Evolutionary conservation across 176 grass and related monocot genomes (phyloP), one percentile per base, ranked within the genome.

Genomic region (Zoysia pacifica): DNA sequence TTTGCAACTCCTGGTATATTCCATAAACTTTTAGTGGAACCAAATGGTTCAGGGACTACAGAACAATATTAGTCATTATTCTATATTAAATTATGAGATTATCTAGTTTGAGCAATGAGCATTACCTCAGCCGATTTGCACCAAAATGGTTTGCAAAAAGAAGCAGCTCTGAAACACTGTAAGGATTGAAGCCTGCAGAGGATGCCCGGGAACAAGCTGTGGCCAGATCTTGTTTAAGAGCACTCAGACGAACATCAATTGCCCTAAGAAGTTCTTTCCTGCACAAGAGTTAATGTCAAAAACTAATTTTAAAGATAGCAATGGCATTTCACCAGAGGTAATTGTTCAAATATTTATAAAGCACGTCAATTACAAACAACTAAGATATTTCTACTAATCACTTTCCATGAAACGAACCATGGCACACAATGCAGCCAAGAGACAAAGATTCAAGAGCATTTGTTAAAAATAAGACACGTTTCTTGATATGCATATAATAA

Each of bases 251-350:
- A 80, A 97, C 87, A 82, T 97, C 94, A 67, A 97, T 97, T 5
- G 94, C 94, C 72, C 76, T 88, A 79, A 94, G 91, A 82, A 97
- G 87, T 68, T 97, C 91, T 74, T 91, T 94, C 74, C 94, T 97
- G 87, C 28, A 68, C 69, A 87, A 56, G 52, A 67, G 28, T 79
- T 46, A 53, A 56, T 56, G 41, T 44, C 6, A 2, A 42, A 53
- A 53, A 44, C 0, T 52, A 14, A 39, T 28, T 68, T 53, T 28
- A 45, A 28, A 67, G 56, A 66, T 59, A 20, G 52, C 18, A 47
- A 48, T 56, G 52, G 75, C 75, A 65, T 8, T 65, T 55, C 48
- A 1, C 36, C 10, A 12, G 60, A 62, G 8, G 28, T 11, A 37
- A 37, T 62, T 4, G 0, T 3, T 62, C 28, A 5, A 12, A 62